Conservation (phyloP, 768 basidiomycete species). For the Boletus subcaerulescens region DNA sequence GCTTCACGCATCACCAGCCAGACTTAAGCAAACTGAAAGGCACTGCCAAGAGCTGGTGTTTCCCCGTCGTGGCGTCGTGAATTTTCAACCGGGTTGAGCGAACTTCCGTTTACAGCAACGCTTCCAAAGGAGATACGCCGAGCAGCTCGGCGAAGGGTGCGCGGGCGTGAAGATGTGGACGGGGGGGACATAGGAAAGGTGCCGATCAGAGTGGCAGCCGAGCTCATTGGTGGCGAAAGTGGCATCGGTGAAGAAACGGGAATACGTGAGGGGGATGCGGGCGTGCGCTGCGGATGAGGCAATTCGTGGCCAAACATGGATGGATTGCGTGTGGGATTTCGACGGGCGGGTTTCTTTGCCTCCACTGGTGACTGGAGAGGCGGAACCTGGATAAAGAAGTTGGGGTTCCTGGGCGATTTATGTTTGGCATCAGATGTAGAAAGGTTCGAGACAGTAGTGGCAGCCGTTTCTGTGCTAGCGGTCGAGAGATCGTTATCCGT, state of each 20-base stretch:
- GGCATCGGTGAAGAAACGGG: conserved; percentile 28
- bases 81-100: conserved; percentile 35
- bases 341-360: conserved; percentile 31
- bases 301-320: conserved; percentile 68
- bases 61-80: conserved; percentile 29
- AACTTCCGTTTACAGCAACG: conserved; percentile 31
- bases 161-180: conserved; percentile 21
- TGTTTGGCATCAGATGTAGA: conserved; percentile 19
- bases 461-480: conserved; percentile 30
- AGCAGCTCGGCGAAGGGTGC: conserved; percentile 36
- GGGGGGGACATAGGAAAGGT: conserved; percentile 15
- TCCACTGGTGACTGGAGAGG: conserved; percentile 17
- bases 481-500: conserved; percentile 35
- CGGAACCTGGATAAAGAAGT: conserved; percentile 17
- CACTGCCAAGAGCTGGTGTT: conserved; percentile 56
- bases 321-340: conserved; percentile 56
- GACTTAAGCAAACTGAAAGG: conserved; percentile 60
- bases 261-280: conserved; percentile 30
- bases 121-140: conserved; percentile 69
- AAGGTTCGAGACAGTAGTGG: conserved; percentile 25
- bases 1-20: background rate
- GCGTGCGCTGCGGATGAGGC: conserved; percentile 42
- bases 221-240: conserved; percentile 15
- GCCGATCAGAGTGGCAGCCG: conserved; percentile 4
- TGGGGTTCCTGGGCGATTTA: conserved; percentile 20